A percentile compares a stretch with the other conserved stretches of the same genome.
Evolutionary conservation across 805 yeast genomes (phyloP).

Genomic region (Maudiozyma saulgeensis): DNA sequence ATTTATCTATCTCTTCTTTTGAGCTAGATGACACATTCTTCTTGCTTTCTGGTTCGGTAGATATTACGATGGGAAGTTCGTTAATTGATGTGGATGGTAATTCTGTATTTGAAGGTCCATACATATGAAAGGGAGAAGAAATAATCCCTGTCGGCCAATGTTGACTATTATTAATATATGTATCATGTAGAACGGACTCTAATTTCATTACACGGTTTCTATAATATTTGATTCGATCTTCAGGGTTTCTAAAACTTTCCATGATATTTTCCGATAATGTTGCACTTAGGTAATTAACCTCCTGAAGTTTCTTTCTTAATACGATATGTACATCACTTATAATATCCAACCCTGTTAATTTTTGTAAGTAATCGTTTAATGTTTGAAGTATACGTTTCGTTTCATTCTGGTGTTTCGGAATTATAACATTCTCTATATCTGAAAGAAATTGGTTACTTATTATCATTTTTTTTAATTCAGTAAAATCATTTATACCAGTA

Average conservation of each 20-base stretch:
- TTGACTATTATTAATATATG: slow-evolving; percentile 47
- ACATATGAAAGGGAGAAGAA: neutral
- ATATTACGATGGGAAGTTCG: neutral
- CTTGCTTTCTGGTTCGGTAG: neutral
- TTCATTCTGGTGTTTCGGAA: neutral
- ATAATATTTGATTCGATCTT: slow-evolving; percentile 27
- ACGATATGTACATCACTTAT: neutral
- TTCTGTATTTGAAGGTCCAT: neutral
- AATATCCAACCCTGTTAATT: neutral
- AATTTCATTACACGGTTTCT: slow-evolving; percentile 64
- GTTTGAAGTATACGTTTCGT: neutral
- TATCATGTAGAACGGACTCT: slow-evolving; percentile 69
- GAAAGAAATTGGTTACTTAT: neutral
- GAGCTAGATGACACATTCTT: neutral
- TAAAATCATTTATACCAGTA: neutral
- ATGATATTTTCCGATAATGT: neutral
- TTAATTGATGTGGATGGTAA: neutral
- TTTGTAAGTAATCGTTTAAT: neutral
- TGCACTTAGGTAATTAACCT: neutral
- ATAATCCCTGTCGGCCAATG: slow-evolving; percentile 38
- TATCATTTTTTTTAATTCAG: neutral
- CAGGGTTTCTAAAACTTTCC: neutral
- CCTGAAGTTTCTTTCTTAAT: neutral
- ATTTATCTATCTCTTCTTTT: neutral
- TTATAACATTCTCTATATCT: neutral